phyloP scores from a whole-genome alignment of 306 rosid genomes.

The Quillaja saponaria region DNA sequence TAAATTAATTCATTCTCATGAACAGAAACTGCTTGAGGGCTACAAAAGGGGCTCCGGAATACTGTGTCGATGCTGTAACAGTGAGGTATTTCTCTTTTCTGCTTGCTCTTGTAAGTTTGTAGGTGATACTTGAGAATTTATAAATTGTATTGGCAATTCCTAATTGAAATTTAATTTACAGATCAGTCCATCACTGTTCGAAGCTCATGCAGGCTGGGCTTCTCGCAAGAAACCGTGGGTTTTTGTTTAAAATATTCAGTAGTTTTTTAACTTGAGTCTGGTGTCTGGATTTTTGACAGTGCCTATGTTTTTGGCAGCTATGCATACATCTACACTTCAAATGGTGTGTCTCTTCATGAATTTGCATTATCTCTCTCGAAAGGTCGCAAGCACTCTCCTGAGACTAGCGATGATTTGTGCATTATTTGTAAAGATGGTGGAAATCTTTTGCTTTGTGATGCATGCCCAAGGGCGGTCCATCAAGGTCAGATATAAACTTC shows the following conservation, averaged over 20 bases:
- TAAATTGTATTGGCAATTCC: constrained; percentile 23
- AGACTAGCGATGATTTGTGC: constrained; percentile 89
- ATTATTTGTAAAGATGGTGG: constrained; percentile 95
- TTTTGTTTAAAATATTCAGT: constrained; percentile 26
- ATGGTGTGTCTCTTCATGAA: constrained; percentile 96
- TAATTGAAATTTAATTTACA: constrained; percentile 37
- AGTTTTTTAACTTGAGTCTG: constrained; percentile 31
- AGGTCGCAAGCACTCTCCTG: constrained; percentile 77
- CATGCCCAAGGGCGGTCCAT: constrained; percentile 97
- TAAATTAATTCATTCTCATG: constrained; percentile 33
- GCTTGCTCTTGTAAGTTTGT: constrained; percentile 30
- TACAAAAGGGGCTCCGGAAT: constrained; percentile 85
- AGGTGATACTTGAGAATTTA: constrained; percentile 11
- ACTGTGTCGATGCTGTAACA: constrained; percentile 85
- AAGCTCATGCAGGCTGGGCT: constrained; percentile 98
- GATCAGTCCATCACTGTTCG: constrained; percentile 97
- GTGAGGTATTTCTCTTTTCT: constrained; percentile 55
- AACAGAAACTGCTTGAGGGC: constrained; percentile 92
- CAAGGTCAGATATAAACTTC: constrained; percentile 61
- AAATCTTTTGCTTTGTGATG: constrained; percentile 92
- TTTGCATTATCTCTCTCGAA: constrained; percentile 84
- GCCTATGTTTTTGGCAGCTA: constrained; percentile 65
- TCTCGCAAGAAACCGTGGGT: constrained; percentile 96
- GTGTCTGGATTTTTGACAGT: constrained; percentile 14
- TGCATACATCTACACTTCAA: constrained; percentile 86